Evolutionary conservation across 345 rosid species (phyloP).

Genomic region (Toxicodendron radicans): DNA sequence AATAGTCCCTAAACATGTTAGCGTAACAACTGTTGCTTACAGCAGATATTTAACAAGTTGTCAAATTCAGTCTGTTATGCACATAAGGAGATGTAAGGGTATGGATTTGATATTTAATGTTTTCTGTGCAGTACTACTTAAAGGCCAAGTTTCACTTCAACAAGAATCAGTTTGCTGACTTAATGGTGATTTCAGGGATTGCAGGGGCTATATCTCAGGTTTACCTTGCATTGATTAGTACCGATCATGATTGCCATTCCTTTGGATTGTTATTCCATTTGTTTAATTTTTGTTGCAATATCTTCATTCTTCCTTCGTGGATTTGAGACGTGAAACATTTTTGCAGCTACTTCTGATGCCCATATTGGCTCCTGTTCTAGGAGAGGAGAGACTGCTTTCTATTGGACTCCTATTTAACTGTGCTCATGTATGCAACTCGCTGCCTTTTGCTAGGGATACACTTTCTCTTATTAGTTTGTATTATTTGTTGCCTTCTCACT

Average conservation of each 20-base stretch:
- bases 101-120: slow-evolving; percentile 10
- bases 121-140: slow-evolving; percentile 63
- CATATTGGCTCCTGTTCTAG: slow-evolving; percentile 58
- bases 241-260: not conserved
- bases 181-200: slow-evolving; percentile 78
- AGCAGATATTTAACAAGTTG: too few species aligned
- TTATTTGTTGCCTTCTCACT: not conserved
- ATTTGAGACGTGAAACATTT: slow-evolving; percentile 10
- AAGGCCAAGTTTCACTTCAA: slow-evolving; percentile 86
- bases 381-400: slow-evolving; percentile 79
- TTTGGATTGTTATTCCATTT: not conserved
- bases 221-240: slow-evolving; percentile 4
- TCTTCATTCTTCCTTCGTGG: slow-evolving; percentile 12
- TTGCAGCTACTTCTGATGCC: slow-evolving; percentile 85
- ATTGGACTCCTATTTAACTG: slow-evolving; percentile 70
- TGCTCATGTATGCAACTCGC: slow-evolving; percentile 53
- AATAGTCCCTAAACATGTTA: not conserved
- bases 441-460: not conserved
- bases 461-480: not conserved
- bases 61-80: not conserved
- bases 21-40: not conserved
- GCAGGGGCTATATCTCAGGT: slow-evolving; percentile 92
- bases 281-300: not conserved
- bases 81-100: not conserved
- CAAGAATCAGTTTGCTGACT: slow-evolving; percentile 87